phyloP scores from a whole-genome alignment of 176 grass and related monocot genomes.

The Tillandsia fasciculata region DNA sequence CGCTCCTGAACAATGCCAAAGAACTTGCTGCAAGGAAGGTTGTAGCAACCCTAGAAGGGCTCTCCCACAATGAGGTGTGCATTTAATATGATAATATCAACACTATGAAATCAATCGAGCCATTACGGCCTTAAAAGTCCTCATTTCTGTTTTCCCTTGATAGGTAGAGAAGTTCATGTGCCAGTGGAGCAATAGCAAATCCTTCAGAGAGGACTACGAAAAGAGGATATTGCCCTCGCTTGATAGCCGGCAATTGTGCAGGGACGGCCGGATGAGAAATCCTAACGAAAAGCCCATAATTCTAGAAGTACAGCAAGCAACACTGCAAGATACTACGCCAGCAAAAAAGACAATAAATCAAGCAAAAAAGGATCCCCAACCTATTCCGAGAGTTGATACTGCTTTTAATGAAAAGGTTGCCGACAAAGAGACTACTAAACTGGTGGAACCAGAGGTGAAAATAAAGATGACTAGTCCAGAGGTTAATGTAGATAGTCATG shows the following conservation, averaged over 20 bases:
- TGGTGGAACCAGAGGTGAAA: constrained; percentile 20
- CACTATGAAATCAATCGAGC: no score
- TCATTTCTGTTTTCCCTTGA: constrained; percentile 10
- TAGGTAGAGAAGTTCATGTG: constrained; percentile 76
- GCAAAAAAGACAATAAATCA: constrained; percentile 34
- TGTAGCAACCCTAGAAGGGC: constrained; percentile 49
- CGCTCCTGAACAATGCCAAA: constrained; percentile 51
- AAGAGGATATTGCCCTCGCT: constrained; percentile 70
- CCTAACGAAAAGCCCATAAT: constrained; percentile 79
- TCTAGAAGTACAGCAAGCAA: constrained; percentile 26
- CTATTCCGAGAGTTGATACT: constrained; percentile 26
- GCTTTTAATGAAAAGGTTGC: constrained; percentile 30
- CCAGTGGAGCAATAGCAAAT: constrained; percentile 56
- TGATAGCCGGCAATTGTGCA: constrained; percentile 47
- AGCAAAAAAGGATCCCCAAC: constrained; percentile 20
- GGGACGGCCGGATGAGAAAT: constrained; percentile 89
- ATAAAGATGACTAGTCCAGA: background rate
- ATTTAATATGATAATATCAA: background rate
- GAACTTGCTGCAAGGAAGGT: constrained; percentile 64
- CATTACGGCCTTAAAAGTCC: background rate
- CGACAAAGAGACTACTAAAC: constrained; percentile 30
- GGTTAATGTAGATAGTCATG: constrained; percentile 9
- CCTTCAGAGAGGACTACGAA: constrained; percentile 87
- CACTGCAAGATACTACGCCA: constrained; percentile 31
- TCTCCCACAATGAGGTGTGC: constrained; percentile 57